Evolutionary conservation across 305 asterid species (phyloP), one percentile per base, ranked within the genome.

Genomic region (Lippia alba): DNA sequence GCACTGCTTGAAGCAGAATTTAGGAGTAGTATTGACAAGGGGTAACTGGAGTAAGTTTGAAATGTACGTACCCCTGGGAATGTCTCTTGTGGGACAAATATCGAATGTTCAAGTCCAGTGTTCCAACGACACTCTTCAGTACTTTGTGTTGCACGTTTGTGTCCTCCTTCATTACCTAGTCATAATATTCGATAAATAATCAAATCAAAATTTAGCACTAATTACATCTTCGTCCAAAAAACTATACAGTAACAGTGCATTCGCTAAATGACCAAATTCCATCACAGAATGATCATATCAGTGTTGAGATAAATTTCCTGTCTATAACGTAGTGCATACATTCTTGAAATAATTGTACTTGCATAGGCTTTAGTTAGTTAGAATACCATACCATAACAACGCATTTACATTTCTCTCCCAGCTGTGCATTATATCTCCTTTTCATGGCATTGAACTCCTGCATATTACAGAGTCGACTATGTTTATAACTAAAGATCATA

Each of bases 341-440:
- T 36, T 36, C 8, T 36, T 36, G 41, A 4, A 36, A 8, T 36
- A 36, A 36, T 36, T 34, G 36, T 9, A 49, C 6, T 30, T 10
- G 24, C 8, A 16, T n/a, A 12, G 12, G 10, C 5, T 30, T 16
- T 32, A 10, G 16, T 17, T 41, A 48, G 9, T 15, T 12, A 24
- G 30, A 24, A 24, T 24, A 24, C 30, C 30, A 3, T 86, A 87
- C 95, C 87, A 81, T 80, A 34, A 87, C 78, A 75, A 89, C 75
- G 83, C 97, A 91, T 71, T 82, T 83, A 82, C 83, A 83, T 57
- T 77, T 79, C 18, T 82, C 82, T 74, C 86, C 90, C 3, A 84
- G 40, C 67, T 69, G 82, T 49, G 84, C 56, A 12, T 67, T 83
- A 78, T 87, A 76, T 84, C 90, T 79, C 73, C 72, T 72, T 77